Evolutionary conservation across 1,139 yeast genomes (phyloP).

Genomic region (Kodamaea arcana): DNA sequence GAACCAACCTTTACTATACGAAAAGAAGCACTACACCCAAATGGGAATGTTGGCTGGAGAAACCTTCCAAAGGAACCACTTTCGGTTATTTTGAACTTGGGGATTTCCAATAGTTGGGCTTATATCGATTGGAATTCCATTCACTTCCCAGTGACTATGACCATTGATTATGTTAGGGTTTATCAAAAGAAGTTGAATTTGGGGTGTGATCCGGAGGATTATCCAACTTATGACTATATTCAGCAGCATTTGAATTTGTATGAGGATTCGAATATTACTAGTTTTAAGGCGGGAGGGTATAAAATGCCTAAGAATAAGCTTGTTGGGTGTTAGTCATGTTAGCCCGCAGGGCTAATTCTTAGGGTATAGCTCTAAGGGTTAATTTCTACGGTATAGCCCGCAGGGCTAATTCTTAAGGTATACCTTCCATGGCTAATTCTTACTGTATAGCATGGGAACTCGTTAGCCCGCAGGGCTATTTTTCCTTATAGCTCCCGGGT

Average conservation of each 20-base stretch:
- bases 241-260: constrained; percentile 19
- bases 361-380: too few relatives aligned
- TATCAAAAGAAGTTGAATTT: constrained; percentile 21
- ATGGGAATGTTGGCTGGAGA: constrained; percentile 26
- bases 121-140: constrained; percentile 28
- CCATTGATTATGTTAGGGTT: constrained; percentile 24
- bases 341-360: too few relatives aligned
- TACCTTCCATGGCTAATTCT: too few relatives aligned
- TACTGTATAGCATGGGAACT: too few relatives aligned
- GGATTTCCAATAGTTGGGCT: constrained; percentile 29
- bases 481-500: too few relatives aligned
- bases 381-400: too few relatives aligned
- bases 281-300: constrained; percentile 24
- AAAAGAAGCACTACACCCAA: constrained; percentile 23
- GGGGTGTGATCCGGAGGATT: constrained; percentile 25
- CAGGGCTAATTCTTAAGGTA: too few relatives aligned
- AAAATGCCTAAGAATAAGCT: constrained; percentile 18
- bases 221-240: constrained; percentile 25
- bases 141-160: constrained; percentile 22
- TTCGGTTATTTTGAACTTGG: constrained; percentile 26
- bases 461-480: too few relatives aligned
- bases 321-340: constrained; percentile 9
- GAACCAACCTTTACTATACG: constrained; percentile 21
- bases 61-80: constrained; percentile 26
- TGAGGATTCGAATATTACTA: constrained; percentile 20